Evolutionary conservation across 2,329 filamentous ascomycete species (phyloP), one percentile per base, ranked within the genome.

Genomic region (Furcasterigmium sp.): DNA sequence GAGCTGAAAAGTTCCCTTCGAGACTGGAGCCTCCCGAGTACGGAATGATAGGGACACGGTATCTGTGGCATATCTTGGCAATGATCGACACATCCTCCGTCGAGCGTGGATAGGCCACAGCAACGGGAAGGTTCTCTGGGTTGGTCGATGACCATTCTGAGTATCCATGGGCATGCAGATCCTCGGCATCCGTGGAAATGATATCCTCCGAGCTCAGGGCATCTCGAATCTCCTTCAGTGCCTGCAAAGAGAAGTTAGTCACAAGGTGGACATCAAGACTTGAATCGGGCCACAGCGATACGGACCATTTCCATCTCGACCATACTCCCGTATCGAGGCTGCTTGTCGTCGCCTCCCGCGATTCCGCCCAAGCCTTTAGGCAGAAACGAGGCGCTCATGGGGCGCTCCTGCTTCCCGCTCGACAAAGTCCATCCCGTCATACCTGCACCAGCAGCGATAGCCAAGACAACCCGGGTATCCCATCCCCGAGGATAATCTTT

Each of bases 1-100:
- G 88, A 13, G 90, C 87, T 0, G 87, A 87, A 62, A 95, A 95
- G 60, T 95, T 93, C 13, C 86, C 91, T 62, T 96, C 91, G 1
- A 96, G 70, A 51, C 86, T 91, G 0, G 87, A 85, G 13, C 90
- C 91, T 3, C 89, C 90, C 1, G 87, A 93, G 58, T 87, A 95
- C 0, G 88, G 85, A 46, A 93, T 85, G 68, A 95, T 86, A 2
- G 91, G 91, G 42, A 95, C 78, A 14, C 76, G 82, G 62, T 90
- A 84, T 59, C 84, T 84, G 65, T 85, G 74, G 65, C 90, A 95
- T 43, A 91, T 72, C 50, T 82, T 72, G 2, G 76, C 77, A 46
- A 84, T 78, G 29, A 62, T 56, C 2, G 79, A 73, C 18, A 84
- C 80, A 47, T 84, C 72, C 44, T 74, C 69, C 2, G 80, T 84